Base-by-base conservation (phyloP, 225 moss, liverwort and hornwort species). In the Anthoceros angustus region DNA sequence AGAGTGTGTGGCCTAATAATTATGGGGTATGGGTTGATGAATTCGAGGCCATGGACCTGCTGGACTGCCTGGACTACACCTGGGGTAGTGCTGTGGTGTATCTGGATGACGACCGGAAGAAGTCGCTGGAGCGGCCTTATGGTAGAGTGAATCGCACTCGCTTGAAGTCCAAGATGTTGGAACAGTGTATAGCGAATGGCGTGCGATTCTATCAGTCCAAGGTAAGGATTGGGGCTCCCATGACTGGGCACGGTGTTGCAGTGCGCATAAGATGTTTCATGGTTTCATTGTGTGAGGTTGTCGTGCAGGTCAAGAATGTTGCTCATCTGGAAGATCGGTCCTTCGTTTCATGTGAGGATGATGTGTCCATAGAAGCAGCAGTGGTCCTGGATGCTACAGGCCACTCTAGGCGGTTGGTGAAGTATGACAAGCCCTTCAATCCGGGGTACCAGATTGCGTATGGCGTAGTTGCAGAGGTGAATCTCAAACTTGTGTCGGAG, bases 21-120 rank as follows among this genome's bases (percentile, higher is more conserved):
- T 98, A 98, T 20, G 98, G 98, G 5, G 98, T 98, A 14, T 92
- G 98, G 98, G 98, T 98, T 42, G 98, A 98, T 45, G 98, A 98
- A 77, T 98, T 98, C 40, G 92, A 98, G 75, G 92, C 87, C 39
- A 79, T 98, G 63, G 92, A 83, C 42, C 79, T 98, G 26, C 60
- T 98, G 68, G 98, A 98, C 73, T 98, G 98, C 76, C 76, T 98
- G 70, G 98, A 98, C 69, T 84, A 98, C 45, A 98, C 98, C 1
- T 98, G 98, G 98, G 80, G 81, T 4, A 89, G 98, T 42, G 98
- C 98, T 0, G 83, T 92, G 5, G 98, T 98, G 10, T 84, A 79
- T 66, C 71, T 98, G 23, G 98, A 98, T 64, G 98, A 98, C 40
- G 45, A 24, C 0, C 71, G 6, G 1, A 73, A 74, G 69, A 98